Conservation (phyloP, 2,329 filamentous ascomycete genomes). For the Alternaria viburni region DNA sequence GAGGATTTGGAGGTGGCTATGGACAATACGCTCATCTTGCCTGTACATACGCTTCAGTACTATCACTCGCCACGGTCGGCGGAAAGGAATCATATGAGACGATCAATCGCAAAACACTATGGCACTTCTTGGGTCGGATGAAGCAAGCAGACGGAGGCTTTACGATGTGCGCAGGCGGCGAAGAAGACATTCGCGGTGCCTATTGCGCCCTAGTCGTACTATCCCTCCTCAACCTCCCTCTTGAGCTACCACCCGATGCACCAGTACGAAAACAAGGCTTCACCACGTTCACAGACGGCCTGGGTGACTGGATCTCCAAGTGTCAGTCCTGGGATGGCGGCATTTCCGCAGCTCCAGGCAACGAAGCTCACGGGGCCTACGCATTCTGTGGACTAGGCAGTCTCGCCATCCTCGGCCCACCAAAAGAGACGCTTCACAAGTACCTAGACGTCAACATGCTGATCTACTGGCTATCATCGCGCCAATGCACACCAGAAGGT, state of each 20-base stretch:
- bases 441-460: conserved; percentile 79
- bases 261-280: conserved; percentile 69
- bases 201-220: conserved; percentile 90
- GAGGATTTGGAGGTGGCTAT: conserved; percentile 93
- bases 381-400: conserved; percentile 93
- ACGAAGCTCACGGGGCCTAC: conserved; percentile 95
- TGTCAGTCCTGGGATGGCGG: conserved; percentile 98
- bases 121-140: conserved; percentile 85
- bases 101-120: conserved; percentile 83
- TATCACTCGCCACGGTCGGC: conserved; percentile 80
- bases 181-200: conserved; percentile 91
- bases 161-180: conserved; percentile 81
- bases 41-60: conserved; percentile 81
- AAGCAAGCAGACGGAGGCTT: conserved; percentile 94
- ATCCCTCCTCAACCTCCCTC: conserved; percentile 80
- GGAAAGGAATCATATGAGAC: conserved; percentile 74
- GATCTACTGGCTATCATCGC: conserved; percentile 84
- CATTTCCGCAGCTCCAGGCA: conserved; percentile 81
- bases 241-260: conserved; percentile 76
- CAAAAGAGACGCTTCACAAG: conserved; percentile 74
- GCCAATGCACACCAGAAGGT: conserved; percentile 89
- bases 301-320: conserved; percentile 79
- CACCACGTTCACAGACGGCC: conserved; percentile 70
- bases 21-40: conserved; percentile 90
- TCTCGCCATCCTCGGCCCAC: conserved; percentile 82